Evolutionary conservation across 1,284 basidiomycete genomes (phyloP), one percentile per base, ranked within the genome.

Genomic region (Xerocomus minutiporus): DNA sequence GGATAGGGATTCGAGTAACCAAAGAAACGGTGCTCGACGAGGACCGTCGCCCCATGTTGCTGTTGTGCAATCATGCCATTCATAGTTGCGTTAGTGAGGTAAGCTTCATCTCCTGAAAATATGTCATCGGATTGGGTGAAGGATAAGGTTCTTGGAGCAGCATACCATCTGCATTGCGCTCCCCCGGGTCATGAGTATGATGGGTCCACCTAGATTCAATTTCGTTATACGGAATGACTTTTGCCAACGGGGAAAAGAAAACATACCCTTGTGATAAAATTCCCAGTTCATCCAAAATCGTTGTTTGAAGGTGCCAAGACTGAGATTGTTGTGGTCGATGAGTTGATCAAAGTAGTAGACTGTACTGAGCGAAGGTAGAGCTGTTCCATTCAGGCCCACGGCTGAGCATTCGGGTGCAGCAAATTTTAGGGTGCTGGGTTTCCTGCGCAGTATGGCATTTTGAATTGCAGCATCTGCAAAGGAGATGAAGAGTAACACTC

Each of bases 251-350:
- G 15, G 45, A 20, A 20, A 20, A 47, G 56, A 6, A 26, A 17
- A 56, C 53, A 35, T 53, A 81, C 82, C 82, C 43, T 68, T 55
- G 61, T 82, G 72, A 60, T 85, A 87, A 61, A 74, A 83, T 63
- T 85, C 80, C 64, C 73, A 83, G 38, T 80, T 79, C 58, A 79
- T 75, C 82, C 82, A 87, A 68, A 77, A 89, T 35, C 86, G 77
- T 66, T 89, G 87, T 65, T 82, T 74, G 68, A 89, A 89, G 6
- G 85, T 89, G n/a, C 86, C 87, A 15, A 80, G 70, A 15, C 72
- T 72, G 6, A 84, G 82, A 51, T 86, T 76, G 53, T 73, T 80
- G 66, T 88, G 87, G 68, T 89, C 86, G 51, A 88, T 84, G 55
- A 88, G 71, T 63, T 88, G 86, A 60, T 82, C 80, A 59, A 88